These are phyloP conservation scores for Torulaspora delbrueckii DNA, from an alignment of 805 yeast species.

Conservation along the genomic window DNA sequence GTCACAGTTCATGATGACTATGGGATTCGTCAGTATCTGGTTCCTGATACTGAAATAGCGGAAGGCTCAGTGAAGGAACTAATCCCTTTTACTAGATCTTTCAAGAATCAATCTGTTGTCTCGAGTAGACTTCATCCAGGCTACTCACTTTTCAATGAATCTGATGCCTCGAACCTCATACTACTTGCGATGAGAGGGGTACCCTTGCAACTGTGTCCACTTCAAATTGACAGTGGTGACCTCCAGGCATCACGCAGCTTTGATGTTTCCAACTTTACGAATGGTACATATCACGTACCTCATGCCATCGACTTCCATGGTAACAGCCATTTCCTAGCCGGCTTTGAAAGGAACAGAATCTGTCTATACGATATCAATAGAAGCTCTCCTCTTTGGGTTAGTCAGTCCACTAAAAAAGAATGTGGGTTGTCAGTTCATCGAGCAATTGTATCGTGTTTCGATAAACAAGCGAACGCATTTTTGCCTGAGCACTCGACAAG, in stretches of 20 bases:
- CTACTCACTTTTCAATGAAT: constrained; percentile 33
- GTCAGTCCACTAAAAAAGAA: constrained; percentile 8
- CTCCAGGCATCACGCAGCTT: constrained; percentile 25
- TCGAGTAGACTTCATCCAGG: constrained; percentile 34
- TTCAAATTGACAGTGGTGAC: constrained; percentile 6
- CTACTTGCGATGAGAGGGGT: constrained; percentile 32
- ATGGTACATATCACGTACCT: constrained; percentile 35
- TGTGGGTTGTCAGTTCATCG: constrained; percentile 14
- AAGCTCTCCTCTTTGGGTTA: constrained; percentile 23
- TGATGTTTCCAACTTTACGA: constrained; percentile 30
- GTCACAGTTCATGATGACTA: constrained; percentile 37
- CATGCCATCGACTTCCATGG: constrained; percentile 27
- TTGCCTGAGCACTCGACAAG: background rate
- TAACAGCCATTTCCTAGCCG: constrained; percentile 30
- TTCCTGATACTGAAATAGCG: constrained; percentile 26
- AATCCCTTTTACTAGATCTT: constrained; percentile 36
- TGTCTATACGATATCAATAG: constrained; percentile 33
- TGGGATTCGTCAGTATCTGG: constrained; percentile 37
- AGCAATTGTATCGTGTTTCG: constrained; percentile 31
- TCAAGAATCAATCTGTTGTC: constrained; percentile 32
- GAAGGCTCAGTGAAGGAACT: constrained; percentile 10
- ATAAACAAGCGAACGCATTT: constrained; percentile 8
- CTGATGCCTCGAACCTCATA: constrained; percentile 21
- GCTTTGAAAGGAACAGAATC: constrained; percentile 29
- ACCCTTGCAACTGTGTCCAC: constrained; percentile 35